A percentile compares a stretch with the other conserved stretches of the same genome.
Conservation (phyloP, 768 basidiomycete species). For the Tricholoma bakamatsutake region DNA sequence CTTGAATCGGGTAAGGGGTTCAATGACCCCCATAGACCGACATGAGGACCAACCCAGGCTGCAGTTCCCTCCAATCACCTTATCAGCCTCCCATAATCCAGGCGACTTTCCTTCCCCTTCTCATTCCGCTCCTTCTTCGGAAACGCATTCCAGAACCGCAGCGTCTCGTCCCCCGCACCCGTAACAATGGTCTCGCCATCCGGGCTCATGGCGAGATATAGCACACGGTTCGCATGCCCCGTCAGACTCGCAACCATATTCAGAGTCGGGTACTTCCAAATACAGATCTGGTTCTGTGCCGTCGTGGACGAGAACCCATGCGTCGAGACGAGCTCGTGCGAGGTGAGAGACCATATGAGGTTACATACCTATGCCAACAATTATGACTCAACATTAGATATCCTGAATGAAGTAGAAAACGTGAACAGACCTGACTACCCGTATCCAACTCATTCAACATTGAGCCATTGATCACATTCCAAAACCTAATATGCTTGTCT, state of each 20-base stretch:
- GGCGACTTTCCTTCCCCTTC: slow-evolving; percentile 34
- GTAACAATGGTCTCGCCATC: slow-evolving; percentile 98
- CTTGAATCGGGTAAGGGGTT: background rate
- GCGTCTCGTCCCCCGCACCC: slow-evolving; percentile 94
- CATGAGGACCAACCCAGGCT: background rate
- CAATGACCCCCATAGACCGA: background rate
- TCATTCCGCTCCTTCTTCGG: slow-evolving; percentile 56
- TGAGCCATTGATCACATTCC: slow-evolving; percentile 86
- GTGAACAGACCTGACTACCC: slow-evolving; percentile 77
- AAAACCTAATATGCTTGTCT: slow-evolving; percentile 96
- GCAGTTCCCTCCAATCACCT: slow-evolving; percentile 3
- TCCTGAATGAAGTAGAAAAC: slow-evolving; percentile 7
- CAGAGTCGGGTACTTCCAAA: slow-evolving; percentile 91
- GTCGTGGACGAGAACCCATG: slow-evolving; percentile 94
- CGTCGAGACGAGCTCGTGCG: slow-evolving; percentile 96
- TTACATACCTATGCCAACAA: slow-evolving; percentile 74
- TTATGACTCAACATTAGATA: slow-evolving; percentile 4
- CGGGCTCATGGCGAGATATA: slow-evolving; percentile 96
- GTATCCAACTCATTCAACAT: slow-evolving; percentile 89
- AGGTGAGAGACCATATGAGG: slow-evolving; percentile 92
- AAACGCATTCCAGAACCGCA: slow-evolving; percentile 97
- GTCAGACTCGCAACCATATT: slow-evolving; percentile 93
- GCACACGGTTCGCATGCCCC: slow-evolving; percentile 91
- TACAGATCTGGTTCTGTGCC: slow-evolving; percentile 93
- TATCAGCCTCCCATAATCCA: slow-evolving; percentile 51